Evolutionary conservation across 2,329 filamentous ascomycete genomes (phyloP), one percentile per base, ranked within the genome.

Genomic region (Lachnellula cervina): DNA sequence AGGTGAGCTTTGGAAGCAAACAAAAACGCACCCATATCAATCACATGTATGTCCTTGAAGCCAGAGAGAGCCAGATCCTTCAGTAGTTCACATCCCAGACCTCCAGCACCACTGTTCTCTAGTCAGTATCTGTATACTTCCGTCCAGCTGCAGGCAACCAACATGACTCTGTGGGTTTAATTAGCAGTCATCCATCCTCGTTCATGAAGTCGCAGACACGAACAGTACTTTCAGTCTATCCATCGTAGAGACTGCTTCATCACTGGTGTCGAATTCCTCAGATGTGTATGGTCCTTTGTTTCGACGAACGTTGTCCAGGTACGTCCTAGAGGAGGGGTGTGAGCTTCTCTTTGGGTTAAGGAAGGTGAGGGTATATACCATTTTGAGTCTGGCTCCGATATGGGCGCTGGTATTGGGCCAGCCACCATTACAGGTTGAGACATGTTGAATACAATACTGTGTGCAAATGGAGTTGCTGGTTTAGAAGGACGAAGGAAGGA

Each of bases 11-110:
- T 8, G 13, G 28, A 43, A n/a, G 11, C 19, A 48, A 38, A 32
- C 28, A 32, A 40, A 40, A n/a, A 69, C 78, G 56, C 74, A 88
- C 88, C 90, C 94, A 99, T 99, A 74, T 99, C 94, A 66, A 99
- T 97, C 57, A 99, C 94, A 76, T 99, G 91, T 64, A 99, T 97
- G 68, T 96, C 84, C 72, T 89, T 95, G 77, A 99, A 99, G 28
- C 92, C 91, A 2, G 93, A 97, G 51, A 99, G 80, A 43, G 94
- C 94, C 35, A 99, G 80, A 68, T 99, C 90, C 77, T 99, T 99
- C 51, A 99, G 77, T 45, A 99, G 96, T 71, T 99, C 94, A 67
- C 94, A 99, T 62, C 94, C 94, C 57, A 99, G 74, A 11, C 94
- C 94, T 59, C 94, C 94, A 57, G 94, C 94, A 56, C 94, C 94